A percentile compares a stretch with the other conserved stretches of the same genome.
These are phyloP conservation scores for Candida xyloterini DNA, from an alignment of 805 yeast species.

Conservation along the genomic window DNA sequence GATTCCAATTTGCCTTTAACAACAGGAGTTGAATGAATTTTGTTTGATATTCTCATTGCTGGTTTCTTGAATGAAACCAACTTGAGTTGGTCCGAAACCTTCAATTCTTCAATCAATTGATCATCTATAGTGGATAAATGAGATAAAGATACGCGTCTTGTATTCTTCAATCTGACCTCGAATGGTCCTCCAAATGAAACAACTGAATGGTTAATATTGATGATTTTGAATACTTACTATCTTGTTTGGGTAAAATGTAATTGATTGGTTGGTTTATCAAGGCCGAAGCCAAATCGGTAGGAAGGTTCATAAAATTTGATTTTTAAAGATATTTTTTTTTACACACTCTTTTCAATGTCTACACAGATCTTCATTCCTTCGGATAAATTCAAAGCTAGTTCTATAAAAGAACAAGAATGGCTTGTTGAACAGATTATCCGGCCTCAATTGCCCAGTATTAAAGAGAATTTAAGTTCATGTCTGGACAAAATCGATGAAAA, in stretches of 20 bases:
- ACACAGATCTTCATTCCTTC: conserved; percentile 22
- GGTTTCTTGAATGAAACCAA: conserved; percentile 36
- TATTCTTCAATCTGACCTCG: conserved; percentile 14
- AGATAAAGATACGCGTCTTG: conserved; percentile 2
- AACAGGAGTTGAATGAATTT: neutral
- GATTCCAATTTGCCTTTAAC: conserved; percentile 14
- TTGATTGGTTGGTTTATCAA: conserved; percentile 33
- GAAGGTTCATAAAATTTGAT: conserved; percentile 7
- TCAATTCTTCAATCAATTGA: conserved; percentile 20
- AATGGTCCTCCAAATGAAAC: conserved; percentile 31
- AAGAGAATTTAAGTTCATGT: conserved; percentile 43
- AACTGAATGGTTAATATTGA: conserved; percentile 8
- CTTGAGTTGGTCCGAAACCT: conserved; percentile 20
- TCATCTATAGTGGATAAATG: conserved; percentile 26
- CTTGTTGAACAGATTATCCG: conserved; percentile 43
- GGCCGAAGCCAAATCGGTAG: conserved; percentile 21
- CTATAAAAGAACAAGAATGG: conserved; percentile 41
- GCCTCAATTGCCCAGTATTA: conserved; percentile 46
- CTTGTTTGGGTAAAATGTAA: conserved; percentile 39
- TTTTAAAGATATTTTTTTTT: neutral
- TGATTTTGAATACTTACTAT: conserved; percentile 27
- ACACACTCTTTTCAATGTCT: conserved; percentile 16
- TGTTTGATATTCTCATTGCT: conserved; percentile 14
- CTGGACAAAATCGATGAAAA: conserved; percentile 36
- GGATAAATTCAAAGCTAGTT: conserved; percentile 11